Evolutionary conservation across 495 filamentous ascomycete genomes (phyloP).

Genomic region (Echria macrotheca): DNA sequence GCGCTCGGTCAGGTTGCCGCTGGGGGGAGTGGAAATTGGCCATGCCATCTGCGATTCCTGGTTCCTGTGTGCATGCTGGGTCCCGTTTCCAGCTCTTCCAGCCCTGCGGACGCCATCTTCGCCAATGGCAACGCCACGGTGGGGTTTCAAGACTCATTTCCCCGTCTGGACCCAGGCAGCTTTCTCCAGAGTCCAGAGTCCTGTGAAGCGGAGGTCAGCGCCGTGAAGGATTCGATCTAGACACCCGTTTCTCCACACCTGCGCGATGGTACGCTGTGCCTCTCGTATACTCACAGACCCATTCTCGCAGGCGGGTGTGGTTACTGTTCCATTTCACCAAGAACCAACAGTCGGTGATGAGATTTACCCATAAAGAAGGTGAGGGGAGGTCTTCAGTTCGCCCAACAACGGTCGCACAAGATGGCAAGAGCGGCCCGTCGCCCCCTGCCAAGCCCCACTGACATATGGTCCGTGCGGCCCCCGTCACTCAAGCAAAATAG

Average conservation of each 20-base stretch:
- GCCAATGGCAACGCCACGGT: not conserved
- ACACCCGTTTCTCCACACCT: no score
- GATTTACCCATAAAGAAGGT: not conserved
- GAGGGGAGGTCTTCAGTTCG: not conserved
- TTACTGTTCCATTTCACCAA: no score
- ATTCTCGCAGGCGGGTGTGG: no score
- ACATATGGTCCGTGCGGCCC: not conserved
- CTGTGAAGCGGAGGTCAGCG: not conserved
- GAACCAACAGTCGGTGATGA: not conserved
- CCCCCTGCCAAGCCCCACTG: not conserved
- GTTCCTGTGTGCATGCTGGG: not conserved
- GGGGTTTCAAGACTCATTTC: not conserved
- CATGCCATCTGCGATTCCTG: not conserved
- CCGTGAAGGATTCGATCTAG: no score
- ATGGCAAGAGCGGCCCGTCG: not conserved
- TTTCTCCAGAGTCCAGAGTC: not conserved
- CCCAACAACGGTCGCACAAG: not conserved
- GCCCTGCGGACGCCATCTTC: not conserved
- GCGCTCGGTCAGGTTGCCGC: slow-evolving; percentile 3
- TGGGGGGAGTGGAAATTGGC: slow-evolving; percentile 4
- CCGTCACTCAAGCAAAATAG: not conserved
- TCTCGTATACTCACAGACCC: no score
- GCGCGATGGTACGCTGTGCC: no score
- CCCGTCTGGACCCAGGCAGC: not conserved
- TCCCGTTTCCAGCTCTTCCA: not conserved